Percentiles rank a stretch among this genome's conserved stretches.
Conservation (phyloP, 225 moss, liverwort and hornwort species). For the Rhytidiadelphus loreus region DNA sequence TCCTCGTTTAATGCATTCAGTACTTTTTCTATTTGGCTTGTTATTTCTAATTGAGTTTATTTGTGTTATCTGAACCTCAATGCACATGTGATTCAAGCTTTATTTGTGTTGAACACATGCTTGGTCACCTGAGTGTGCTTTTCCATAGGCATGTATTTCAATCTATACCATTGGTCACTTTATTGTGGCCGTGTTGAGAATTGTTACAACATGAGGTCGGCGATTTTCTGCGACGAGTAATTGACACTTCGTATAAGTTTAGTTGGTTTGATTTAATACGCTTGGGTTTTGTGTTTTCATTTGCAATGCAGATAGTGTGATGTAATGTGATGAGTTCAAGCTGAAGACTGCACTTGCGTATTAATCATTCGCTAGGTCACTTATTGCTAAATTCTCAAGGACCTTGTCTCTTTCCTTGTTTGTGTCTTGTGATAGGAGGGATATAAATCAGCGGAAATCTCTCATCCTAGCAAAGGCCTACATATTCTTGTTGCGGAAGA, state of each 20-base stretch:
- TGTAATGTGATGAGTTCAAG: background rate
- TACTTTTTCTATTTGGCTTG: background rate
- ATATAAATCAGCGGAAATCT: background rate
- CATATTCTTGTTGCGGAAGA: conserved; percentile 58
- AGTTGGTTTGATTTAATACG: background rate
- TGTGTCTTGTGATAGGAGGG: conserved; percentile 13
- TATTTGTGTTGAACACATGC: background rate
- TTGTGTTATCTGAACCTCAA: background rate
- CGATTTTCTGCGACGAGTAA: background rate
- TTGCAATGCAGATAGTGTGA: background rate
- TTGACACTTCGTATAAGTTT: background rate
- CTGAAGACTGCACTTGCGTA: background rate
- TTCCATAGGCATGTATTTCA: background rate
- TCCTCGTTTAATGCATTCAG: background rate
- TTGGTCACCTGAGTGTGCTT: background rate
- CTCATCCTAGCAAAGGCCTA: conserved; percentile 26
- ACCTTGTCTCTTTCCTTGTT: background rate
- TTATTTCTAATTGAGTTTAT: background rate
- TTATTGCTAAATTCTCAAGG: background rate
- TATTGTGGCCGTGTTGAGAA: background rate
- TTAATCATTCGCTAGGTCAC: background rate
- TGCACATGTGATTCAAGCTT: background rate
- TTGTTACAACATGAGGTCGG: background rate
- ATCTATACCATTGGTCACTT: background rate
- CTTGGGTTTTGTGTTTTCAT: background rate